phyloP scores from a whole-genome alignment of 2,329 filamentous ascomycete genomes.

The Neonectria coccinea region DNA sequence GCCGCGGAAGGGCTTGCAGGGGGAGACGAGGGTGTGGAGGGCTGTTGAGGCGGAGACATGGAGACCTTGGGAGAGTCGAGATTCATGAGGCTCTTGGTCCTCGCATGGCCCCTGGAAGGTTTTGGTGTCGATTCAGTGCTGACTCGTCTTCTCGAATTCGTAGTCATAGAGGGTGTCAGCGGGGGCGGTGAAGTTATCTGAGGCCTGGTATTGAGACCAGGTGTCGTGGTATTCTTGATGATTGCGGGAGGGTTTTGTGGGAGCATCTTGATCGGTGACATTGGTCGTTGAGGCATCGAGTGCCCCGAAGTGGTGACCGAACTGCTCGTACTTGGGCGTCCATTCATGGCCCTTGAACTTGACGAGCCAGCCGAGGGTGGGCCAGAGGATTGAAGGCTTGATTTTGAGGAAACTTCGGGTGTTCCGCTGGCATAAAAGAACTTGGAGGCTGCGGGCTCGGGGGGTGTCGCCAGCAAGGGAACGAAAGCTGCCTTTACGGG shows the following conservation, averaged over 20 bases:
- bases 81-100: conserved; percentile 54
- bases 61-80: conserved; percentile 53
- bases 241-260: conserved; percentile 38
- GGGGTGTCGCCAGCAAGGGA: conserved; percentile 50
- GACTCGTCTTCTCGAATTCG: conserved; percentile 54
- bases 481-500: conserved; percentile 48
- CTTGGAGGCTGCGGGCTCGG: conserved; percentile 64
- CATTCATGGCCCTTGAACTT: conserved; percentile 56
- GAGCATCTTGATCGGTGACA: conserved; percentile 62
- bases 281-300: conserved; percentile 55
- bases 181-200: conserved; percentile 53
- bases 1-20: conserved; percentile 47
- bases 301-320: conserved; percentile 35
- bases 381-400: conserved; percentile 51
- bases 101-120: conserved; percentile 53
- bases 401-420: conserved; percentile 59
- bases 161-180: conserved; percentile 47
- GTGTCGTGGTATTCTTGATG: conserved; percentile 35
- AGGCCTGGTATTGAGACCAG: conserved; percentile 42
- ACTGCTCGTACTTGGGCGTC: conserved; percentile 54
- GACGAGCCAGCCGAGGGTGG: conserved; percentile 61
- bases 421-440: conserved; percentile 82
- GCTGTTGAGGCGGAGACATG: conserved; percentile 47
- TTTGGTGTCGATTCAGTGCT: conserved; percentile 57
- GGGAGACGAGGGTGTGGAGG: conserved; percentile 54